Conservation (phyloP, 768 basidiomycete species). For the Panus rudis region DNA sequence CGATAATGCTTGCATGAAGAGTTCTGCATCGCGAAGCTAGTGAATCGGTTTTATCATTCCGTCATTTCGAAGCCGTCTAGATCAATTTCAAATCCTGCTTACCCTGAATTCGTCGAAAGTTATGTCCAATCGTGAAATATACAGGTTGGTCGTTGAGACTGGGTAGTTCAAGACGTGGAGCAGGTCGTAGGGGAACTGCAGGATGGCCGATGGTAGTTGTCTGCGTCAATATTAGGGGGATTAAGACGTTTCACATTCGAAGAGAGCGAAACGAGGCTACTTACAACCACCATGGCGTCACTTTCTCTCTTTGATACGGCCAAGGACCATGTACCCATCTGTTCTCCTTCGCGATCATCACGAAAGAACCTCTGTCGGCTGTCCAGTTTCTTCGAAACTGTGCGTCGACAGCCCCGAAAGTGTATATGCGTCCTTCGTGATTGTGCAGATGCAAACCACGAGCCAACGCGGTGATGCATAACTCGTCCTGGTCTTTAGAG, state of each 20-base stretch:
- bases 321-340: constrained; percentile 31
- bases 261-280: constrained; percentile 2
- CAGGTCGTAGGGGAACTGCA: constrained; percentile 26
- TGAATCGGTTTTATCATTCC: too few relatives aligned
- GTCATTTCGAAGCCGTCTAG: too few relatives aligned
- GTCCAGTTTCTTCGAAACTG: constrained; percentile 33
- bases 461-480: constrained; percentile 24
- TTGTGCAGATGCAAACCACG: constrained; percentile 33
- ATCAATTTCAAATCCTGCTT: too few relatives aligned
- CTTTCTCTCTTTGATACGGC: constrained; percentile 12
- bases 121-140: constrained; percentile 30
- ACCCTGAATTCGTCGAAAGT: constrained; percentile 36
- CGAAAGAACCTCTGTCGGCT: constrained; percentile 31
- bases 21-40: constrained; percentile 34
- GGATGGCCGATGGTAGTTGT: constrained; percentile 16
- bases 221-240: constrained; percentile 7
- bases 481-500: constrained; percentile 22
- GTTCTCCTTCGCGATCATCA: constrained; percentile 31
- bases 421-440: constrained; percentile 30
- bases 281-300: constrained; percentile 10
- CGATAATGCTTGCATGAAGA: constrained; percentile 25
- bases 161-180: constrained; percentile 25
- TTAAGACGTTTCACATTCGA: neutral
- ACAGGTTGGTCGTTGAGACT: constrained; percentile 27
- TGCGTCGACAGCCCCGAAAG: constrained; percentile 30